Conservation (phyloP, 23 red algal genomes). For the Agarophyton chilense region DNA sequence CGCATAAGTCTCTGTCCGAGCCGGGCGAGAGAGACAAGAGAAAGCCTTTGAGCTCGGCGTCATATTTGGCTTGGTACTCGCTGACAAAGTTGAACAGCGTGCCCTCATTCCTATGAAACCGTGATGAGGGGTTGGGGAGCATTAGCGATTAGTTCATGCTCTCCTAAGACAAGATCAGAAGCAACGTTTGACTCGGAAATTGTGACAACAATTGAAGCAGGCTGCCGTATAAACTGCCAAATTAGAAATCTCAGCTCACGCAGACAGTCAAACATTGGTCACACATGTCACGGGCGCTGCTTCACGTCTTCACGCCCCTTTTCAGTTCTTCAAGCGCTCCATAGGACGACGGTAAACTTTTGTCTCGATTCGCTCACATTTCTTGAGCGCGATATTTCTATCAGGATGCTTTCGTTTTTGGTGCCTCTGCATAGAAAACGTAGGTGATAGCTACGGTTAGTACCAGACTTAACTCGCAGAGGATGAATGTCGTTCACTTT, state of each 20-base stretch:
- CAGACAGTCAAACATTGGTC: background rate
- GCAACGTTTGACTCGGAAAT: background rate
- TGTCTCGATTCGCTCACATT: slow-evolving; percentile 46
- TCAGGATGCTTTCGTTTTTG: slow-evolving; percentile 68
- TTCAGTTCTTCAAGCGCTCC: slow-evolving; percentile 30
- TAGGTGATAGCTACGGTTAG: background rate
- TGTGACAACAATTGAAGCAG: slow-evolving; percentile 15
- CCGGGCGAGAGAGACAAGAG: background rate
- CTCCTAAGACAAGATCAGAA: background rate
- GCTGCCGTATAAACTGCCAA: background rate
- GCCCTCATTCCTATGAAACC: background rate
- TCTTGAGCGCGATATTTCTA: background rate
- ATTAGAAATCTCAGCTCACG: slow-evolving; percentile 14
- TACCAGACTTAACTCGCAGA: background rate
- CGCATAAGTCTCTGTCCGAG: slow-evolving; percentile 51
- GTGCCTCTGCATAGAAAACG: slow-evolving; percentile 42
- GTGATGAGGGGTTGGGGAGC: background rate
- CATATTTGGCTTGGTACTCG: background rate
- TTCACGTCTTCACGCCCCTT: background rate
- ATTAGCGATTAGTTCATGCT: background rate
- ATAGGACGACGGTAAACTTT: background rate
- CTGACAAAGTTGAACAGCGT: background rate
- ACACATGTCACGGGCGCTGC: background rate
- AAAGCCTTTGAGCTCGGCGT: background rate
- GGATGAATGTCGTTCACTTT: background rate